Percentiles rank a stretch among this genome's conserved stretches.
These are phyloP conservation scores for Cladosporium sp. DNA, from an alignment of 2,329 filamentous ascomycete species.

Conservation along the genomic window DNA sequence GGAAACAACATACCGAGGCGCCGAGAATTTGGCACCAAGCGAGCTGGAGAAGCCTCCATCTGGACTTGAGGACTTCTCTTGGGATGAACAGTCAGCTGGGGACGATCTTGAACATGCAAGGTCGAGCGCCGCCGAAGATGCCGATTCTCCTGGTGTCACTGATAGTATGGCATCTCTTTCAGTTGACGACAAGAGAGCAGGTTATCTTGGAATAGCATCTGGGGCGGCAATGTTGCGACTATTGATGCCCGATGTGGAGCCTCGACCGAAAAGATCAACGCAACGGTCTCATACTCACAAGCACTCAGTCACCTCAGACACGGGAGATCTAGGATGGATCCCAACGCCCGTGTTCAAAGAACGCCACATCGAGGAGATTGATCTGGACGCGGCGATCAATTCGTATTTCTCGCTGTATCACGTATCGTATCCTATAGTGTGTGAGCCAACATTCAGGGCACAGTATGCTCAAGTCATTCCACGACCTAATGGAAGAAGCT, in stretches of 20 bases:
- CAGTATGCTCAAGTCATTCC: constrained; percentile 48
- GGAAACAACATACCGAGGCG: neutral
- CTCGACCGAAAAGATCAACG: constrained; percentile 17
- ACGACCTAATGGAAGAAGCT: constrained; percentile 43
- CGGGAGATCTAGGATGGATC: constrained; percentile 24
- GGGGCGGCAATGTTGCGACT: constrained; percentile 47
- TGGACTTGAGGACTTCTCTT: constrained; percentile 31
- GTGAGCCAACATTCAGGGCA: constrained; percentile 50
- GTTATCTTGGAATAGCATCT: constrained; percentile 50
- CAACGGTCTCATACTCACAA: constrained; percentile 5
- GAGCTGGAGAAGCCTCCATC: constrained; percentile 29
- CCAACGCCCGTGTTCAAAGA: constrained; percentile 27
- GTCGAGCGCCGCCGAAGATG: constrained; percentile 14
- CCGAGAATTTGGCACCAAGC: neutral
- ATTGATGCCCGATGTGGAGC: constrained; percentile 26
- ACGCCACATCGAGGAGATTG: constrained; percentile 31
- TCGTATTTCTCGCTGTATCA: constrained; percentile 52
- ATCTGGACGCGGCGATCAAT: constrained; percentile 37
- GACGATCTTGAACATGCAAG: constrained; percentile 15
- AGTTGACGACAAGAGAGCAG: constrained; percentile 39
- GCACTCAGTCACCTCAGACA: constrained; percentile 1
- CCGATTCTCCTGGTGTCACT: constrained; percentile 21
- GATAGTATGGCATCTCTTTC: constrained; percentile 39
- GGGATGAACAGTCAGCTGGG: constrained; percentile 30
- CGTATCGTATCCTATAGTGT: constrained; percentile 49